Evolutionary conservation across 306 rosid genomes (phyloP), one percentile per base, ranked within the genome.

Genomic region (Cucurbita moschata): DNA sequence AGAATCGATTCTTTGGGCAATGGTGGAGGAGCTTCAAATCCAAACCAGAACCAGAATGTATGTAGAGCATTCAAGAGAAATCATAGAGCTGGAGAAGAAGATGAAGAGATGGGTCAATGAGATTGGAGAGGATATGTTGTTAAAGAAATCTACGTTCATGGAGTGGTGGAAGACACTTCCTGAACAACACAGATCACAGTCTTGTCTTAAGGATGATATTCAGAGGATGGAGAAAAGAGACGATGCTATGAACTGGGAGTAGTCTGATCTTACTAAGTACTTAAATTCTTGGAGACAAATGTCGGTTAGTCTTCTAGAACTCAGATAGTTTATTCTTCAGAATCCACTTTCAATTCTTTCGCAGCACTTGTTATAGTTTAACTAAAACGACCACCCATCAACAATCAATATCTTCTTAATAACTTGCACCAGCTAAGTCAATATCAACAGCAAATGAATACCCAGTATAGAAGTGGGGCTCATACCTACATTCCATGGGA

Each of bases 1-100:
- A 26, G 97, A 87, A 72, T 87, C 97, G 0, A 80, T 67, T 50
- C 81, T 90, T 16, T 89, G 87, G 96, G 98, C 95, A 10, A 87
- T 87, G 59, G 76, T 89, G 65, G 97, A 94, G 70, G 98, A 94
- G 56, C 84, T 94, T 23, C 56, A 77, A 16, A 51, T 42, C 80
- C 73, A 68, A 37, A 79, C 73, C 23, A 43, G 11, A 6, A 58
- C 42, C 57, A 5, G 4, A 3, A 4, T 10, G 12, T 77, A 64
- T n/a, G 75, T 63, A 7, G 57, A 49, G 11, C 6, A 52, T 0
- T 16, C 11, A 53, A 26, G 38, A 5, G 63, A 79, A 61, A 81
- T 86, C 39, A 0, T 14, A 54, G 21, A 79, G 7, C 55, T 89
- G 5, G 89, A 80, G 70, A 7, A 2, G 18, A 46, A 61, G 9